Evolutionary conservation across 768 basidiomycete genomes (phyloP).

Genomic region (Trametes elegans): DNA sequence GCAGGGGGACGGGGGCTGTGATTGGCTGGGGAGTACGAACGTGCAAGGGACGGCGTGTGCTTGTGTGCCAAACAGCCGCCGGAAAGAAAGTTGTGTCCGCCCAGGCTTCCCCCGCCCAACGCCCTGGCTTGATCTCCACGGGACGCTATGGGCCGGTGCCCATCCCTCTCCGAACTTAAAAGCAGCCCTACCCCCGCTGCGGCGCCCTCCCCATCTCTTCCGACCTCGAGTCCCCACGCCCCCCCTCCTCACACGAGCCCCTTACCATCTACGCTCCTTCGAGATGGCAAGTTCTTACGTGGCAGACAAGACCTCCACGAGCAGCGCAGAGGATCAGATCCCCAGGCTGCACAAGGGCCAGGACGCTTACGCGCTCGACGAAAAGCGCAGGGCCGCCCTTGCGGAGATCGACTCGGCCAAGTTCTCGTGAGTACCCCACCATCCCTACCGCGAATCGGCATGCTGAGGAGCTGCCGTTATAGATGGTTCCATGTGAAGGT

Average conservation of each 20-base stretch:
- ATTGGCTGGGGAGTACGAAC: conserved; percentile 24
- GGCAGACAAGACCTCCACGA: conserved; percentile 20
- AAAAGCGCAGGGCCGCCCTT: conserved; percentile 76
- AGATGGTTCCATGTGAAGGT: conserved; percentile 87
- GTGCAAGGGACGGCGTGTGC: conserved; percentile 20
- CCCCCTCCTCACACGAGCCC: not conserved
- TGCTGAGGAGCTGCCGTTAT: not conserved
- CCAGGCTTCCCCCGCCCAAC: not conserved
- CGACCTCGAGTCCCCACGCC: conserved; percentile 7
- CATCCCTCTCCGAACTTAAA: conserved; percentile 4
- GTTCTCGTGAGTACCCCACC: conserved; percentile 61
- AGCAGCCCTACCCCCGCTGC: conserved; percentile 4
- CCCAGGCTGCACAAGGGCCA: conserved; percentile 7
- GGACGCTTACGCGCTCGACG: conserved; percentile 48
- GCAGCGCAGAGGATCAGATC: conserved; percentile 14
- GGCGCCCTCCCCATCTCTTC: conserved; percentile 8
- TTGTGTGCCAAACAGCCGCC: not conserved
- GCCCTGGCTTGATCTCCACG: conserved; percentile 5
- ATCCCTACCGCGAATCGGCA: not conserved
- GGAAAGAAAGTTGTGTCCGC: not conserved
- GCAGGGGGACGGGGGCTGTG: conserved; percentile 1
- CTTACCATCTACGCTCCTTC: conserved; percentile 10
- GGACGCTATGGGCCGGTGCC: conserved; percentile 3
- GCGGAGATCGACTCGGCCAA: conserved; percentile 84
- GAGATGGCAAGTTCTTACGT: conserved; percentile 21